Conservation (phyloP, 1,284 basidiomycete genomes). For the Testicularia cyperi region DNA sequence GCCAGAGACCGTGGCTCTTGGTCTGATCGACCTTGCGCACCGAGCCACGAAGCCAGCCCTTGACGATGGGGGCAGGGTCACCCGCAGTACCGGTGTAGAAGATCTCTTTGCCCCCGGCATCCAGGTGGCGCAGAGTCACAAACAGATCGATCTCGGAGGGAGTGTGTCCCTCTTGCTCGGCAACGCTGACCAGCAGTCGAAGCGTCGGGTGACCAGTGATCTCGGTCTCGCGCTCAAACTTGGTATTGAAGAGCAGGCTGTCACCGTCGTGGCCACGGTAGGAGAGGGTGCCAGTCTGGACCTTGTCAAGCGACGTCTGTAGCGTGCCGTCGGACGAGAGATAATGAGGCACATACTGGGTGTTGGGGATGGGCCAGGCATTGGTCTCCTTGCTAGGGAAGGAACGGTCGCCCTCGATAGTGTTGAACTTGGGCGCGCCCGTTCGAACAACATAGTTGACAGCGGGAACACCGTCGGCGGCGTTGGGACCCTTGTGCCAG, state of each 20-base stretch:
- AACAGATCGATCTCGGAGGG: conserved; percentile 60
- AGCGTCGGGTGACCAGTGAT: conserved; percentile 57
- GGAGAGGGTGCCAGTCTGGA: conserved; percentile 6
- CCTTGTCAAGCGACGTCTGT: conserved; percentile 1
- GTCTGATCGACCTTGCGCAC: conserved; percentile 46
- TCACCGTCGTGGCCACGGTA: conserved; percentile 9
- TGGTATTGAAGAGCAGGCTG: conserved; percentile 1
- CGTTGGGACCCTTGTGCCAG: conserved; percentile 56
- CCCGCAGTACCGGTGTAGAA: conserved; percentile 59
- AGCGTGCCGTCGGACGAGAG: conserved; percentile 21
- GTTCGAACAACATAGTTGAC: conserved; percentile 54
- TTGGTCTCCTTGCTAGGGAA: conserved; percentile 38
- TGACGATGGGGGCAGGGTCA: conserved; percentile 55
- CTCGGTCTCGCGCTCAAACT: conserved; percentile 36
- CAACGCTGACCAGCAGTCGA: conserved; percentile 41
- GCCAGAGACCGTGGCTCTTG: conserved; percentile 39
- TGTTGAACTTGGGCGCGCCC: conserved; percentile 59
- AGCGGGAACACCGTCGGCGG: conserved; percentile 38
- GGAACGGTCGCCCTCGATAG: conserved; percentile 52
- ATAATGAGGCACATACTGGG: conserved; percentile 45
- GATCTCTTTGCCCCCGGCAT: conserved; percentile 54
- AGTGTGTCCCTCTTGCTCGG: conserved; percentile 14
- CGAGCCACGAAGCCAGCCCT: conserved; percentile 59
- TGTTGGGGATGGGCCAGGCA: conserved; percentile 57
- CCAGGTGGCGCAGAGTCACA: conserved; percentile 57